Evolutionary conservation across 495 filamentous ascomycete genomes (phyloP), one percentile per base, ranked within the genome.

Genomic region (Evernia prunastri): DNA sequence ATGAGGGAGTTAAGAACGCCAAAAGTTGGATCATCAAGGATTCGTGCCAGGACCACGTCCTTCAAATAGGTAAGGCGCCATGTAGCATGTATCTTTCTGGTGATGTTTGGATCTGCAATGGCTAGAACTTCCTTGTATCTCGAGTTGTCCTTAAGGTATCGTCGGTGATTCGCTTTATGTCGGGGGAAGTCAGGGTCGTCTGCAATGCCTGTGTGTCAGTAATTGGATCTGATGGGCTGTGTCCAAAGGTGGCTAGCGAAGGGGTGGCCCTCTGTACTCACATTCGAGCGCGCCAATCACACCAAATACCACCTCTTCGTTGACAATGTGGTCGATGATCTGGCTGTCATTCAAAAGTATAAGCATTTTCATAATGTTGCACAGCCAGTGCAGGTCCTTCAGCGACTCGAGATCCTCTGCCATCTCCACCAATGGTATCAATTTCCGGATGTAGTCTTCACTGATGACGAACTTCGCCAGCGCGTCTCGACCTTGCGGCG

Each of bases 111-210:
- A 63, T 96, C 90, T 68, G 90, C 86, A 63, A 97, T 96, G 51
- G 83, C 88, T 13, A 98, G 92, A 29, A 98, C 95, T 79, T 98
- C 94, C 75, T 96, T 97, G 74, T 90, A 98, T 67, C 89, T 86
- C 9, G 90, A 89, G 66, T 90, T 85, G 73, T 93, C 90, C 66
- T 86, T 85, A 63, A 98, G 81, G 76, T 95, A 98, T 74, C 92
- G 91, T 37, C 94, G 86, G 72, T 98, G 94, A 71, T 98, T 98
- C 20, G 94, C 94, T 74, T 96, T 97, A 79, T 97, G 94, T 47
- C 86, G 92, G n/a, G 94, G 94, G 67, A 97, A 98, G 74, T 98
- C 94, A 12, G 95, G 94, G 68, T 98, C 94, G 76, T 97, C 87
- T 89, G 68, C 40, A 20, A 54, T 17, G 60, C 66, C 36, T 67